Percentiles rank a stretch among this genome's conserved stretches.
Conservation (phyloP, 768 basidiomycete species). For the Pholiota microspora region DNA sequence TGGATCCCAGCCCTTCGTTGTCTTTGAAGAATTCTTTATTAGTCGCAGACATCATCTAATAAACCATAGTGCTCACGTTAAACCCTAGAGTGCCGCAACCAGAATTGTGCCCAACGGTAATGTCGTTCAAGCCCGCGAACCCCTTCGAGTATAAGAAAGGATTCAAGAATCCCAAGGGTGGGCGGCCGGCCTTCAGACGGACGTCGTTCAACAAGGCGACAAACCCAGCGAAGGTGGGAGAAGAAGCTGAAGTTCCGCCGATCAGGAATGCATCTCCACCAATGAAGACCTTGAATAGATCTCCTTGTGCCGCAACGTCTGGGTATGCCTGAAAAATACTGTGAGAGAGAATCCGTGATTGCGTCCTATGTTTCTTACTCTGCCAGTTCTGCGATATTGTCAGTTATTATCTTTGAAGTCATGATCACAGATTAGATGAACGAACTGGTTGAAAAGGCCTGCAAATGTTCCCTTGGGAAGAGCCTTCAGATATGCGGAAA, state of each 20-base stretch:
- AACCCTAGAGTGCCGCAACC: conserved; percentile 63
- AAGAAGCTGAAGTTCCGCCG: conserved; percentile 61
- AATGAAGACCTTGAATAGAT: conserved; percentile 45
- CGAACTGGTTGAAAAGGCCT: conserved; percentile 61
- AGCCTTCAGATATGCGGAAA: conserved; percentile 40
- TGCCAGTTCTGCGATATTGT: conserved; percentile 36
- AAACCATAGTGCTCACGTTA: conserved; percentile 37
- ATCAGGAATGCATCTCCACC: conserved; percentile 33
- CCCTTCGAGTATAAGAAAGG: conserved; percentile 53
- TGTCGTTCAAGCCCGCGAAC: conserved; percentile 47
- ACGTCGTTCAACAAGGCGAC: conserved; percentile 64
- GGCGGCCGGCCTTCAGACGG: conserved; percentile 39
- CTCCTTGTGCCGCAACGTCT: conserved; percentile 61
- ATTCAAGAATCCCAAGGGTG: conserved; percentile 61
- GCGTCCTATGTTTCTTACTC: conserved; percentile 35
- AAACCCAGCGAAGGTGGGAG: conserved; percentile 61
- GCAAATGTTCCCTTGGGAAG: conserved; percentile 48
- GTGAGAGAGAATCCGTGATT: background rate
- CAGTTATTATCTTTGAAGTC: background rate
- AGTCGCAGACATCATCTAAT: background rate
- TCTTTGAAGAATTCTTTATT: conserved; percentile 19
- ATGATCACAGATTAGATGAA: background rate
- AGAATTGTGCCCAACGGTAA: conserved; percentile 50
- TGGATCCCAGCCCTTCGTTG: conserved; percentile 57
- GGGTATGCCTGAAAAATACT: conserved; percentile 44